Percentiles rank a stretch among this genome's conserved stretches.
phyloP scores from a whole-genome alignment of 768 basidiomycete species.

The Lactifluus echinatus region DNA sequence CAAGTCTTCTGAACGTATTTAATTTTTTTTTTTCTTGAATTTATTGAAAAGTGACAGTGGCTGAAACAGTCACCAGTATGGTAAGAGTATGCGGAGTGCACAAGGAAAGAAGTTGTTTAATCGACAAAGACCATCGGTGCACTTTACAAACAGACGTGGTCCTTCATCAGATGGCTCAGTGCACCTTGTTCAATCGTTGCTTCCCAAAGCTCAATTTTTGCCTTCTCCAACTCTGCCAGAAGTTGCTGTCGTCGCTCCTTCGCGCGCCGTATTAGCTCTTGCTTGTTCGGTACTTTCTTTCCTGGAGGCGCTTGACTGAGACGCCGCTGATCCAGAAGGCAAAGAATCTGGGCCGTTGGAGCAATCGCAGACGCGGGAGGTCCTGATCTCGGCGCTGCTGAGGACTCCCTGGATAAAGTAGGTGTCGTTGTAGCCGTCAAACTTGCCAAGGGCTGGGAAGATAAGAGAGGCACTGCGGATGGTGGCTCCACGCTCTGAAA shows the following conservation, averaged over 20 bases:
- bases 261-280: conserved; percentile 44
- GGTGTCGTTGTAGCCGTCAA: not conserved
- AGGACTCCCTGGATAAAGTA: conserved; percentile 5
- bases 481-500: not conserved
- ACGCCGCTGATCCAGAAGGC: conserved; percentile 20
- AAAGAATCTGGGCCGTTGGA: conserved; percentile 15
- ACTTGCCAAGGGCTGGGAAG: not conserved
- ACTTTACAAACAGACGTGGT: conserved; percentile 13
- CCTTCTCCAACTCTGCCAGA: conserved; percentile 44
- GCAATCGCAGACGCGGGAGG: not conserved
- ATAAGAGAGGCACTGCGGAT: not conserved
- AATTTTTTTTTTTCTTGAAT: not conserved
- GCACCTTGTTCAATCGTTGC: conserved; percentile 62
- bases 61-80: not conserved
- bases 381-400: not conserved
- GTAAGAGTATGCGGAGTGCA: not conserved
- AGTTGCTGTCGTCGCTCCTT: conserved; percentile 45
- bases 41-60: not conserved
- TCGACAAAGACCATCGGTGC: not conserved
- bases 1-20: no score
- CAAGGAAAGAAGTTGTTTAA: not conserved
- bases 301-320: conserved; percentile 3
- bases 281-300: conserved; percentile 27
- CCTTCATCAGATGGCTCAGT: conserved; percentile 39
- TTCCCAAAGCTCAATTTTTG: conserved; percentile 68